Evolutionary conservation across 306 rosid genomes (phyloP).

Genomic region (Corylus avellana): DNA sequence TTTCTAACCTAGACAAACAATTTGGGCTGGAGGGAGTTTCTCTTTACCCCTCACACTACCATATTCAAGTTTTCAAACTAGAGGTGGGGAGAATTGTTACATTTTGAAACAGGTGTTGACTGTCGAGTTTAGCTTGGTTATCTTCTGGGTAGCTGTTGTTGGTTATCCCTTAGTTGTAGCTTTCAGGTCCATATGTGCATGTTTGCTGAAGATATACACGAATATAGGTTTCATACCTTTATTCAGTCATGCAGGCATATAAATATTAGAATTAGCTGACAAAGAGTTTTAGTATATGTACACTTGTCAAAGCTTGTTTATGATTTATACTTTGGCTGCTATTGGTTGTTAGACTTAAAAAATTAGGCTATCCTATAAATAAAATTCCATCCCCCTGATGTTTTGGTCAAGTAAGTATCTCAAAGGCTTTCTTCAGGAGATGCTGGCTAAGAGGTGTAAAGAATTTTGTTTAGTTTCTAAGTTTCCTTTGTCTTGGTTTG

Average conservation of each 20-base stretch:
- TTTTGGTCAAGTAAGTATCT: neutral
- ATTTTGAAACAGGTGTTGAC: neutral
- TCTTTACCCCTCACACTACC: neutral
- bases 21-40: neutral
- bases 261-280: neutral
- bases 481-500: neutral
- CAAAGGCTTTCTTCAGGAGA: neutral
- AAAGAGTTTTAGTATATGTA: neutral
- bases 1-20: too few species aligned
- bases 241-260: neutral
- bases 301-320: neutral
- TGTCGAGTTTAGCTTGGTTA: too few species aligned
- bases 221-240: neutral
- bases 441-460: neutral
- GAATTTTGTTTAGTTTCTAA: neutral
- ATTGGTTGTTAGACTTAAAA: neutral
- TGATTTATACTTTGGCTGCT: neutral
- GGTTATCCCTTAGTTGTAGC: too few species aligned
- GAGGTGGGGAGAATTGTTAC: too few species aligned
- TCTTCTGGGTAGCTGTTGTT: too few species aligned
- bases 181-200: neutral
- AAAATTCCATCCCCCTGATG: neutral
- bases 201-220: neutral
- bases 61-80: neutral
- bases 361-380: neutral